Base-by-base conservation (phyloP, 495 filamentous ascomycete species). In the Amniculicola lignicola region DNA sequence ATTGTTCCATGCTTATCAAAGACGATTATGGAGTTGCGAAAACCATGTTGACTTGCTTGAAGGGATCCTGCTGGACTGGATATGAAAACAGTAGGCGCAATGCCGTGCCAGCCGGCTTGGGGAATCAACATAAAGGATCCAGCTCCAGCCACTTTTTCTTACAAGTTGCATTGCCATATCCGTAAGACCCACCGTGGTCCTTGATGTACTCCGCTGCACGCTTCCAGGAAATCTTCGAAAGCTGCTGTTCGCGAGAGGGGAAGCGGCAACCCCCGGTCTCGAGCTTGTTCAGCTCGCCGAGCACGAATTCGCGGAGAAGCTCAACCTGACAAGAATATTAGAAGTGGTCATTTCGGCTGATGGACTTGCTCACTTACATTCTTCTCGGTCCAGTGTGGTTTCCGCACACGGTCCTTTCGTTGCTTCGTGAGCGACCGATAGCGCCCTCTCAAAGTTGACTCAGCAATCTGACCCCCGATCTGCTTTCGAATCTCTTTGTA, bases 91-190 rank as follows among this genome's bases (percentile, higher is more conserved):
- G n/a, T n/a, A n/a, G n/a, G n/a, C n/a, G n/a, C n/a, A n/a, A n/a
- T n/a, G n/a, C n/a, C n/a, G n/a, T n/a, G n/a, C n/a, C n/a, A n/a
- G n/a, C n/a, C n/a, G n/a, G n/a, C n/a, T n/a, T n/a, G n/a, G n/a
- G n/a, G n/a, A n/a, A n/a, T n/a, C n/a, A n/a, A n/a, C n/a, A n/a
- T n/a, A n/a, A n/a, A n/a, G n/a, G n/a, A n/a, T 40, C 9, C 14
- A 57, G 12, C 15, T 59, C 47, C 9, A 12, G 43, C 78, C 84
- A 96, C 65, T 89, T 88, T 75, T 89, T 94, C 68, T 89, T 89
- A 64, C 88, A 92, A 0, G 90, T 95, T 2, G 88, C 82, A 67
- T 90, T 84, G 0, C 89, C 90, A 68, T 95, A 96, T 39, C 76
- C 79, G 67, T 95, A 96, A 2, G 82, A 85, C 0, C 89, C 90